These are phyloP conservation scores for Eragrostis nindensis DNA, from an alignment of 176 grass and related monocot species.

Conservation along the genomic window DNA sequence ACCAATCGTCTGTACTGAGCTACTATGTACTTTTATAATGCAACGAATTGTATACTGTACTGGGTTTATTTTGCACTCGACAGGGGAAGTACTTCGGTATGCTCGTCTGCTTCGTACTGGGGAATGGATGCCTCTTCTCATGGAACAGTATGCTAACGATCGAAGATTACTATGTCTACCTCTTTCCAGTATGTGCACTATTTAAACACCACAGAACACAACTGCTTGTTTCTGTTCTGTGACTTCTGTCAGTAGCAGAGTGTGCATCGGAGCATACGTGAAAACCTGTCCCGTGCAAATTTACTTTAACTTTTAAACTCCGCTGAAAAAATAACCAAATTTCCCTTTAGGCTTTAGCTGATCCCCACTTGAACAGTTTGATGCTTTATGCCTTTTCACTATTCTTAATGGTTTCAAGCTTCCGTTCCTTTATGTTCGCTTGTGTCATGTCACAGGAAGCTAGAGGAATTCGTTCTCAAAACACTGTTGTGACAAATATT, in stretches of 20 bases:
- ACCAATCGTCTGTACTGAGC: too few species aligned
- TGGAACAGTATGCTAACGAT: constrained; percentile 59
- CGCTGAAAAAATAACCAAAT: too few species aligned
- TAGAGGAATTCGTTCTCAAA: too few species aligned
- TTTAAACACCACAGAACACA: too few species aligned
- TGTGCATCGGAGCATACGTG: neutral
- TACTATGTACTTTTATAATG: neutral
- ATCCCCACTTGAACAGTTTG: too few species aligned
- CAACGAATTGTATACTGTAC: neutral
- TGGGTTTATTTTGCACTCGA: neutral
- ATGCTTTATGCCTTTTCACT: too few species aligned
- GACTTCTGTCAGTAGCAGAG: neutral
- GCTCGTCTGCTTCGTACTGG: constrained; percentile 39
- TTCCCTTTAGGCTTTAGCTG: too few species aligned
- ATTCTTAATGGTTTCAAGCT: too few species aligned
- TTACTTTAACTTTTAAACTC: too few species aligned
- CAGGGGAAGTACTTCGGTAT: constrained; percentile 52
- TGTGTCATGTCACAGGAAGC: too few species aligned
- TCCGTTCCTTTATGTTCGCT: too few species aligned
- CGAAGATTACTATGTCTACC: constrained; percentile 54
- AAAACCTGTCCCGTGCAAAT: neutral
- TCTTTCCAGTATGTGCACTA: constrained; percentile 37
- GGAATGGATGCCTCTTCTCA: constrained; percentile 54
- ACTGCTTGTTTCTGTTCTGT: neutral
- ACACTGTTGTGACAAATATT: too few species aligned